Evolutionary conservation across 371 early-diverging fungal genomes (phyloP).

Genomic region (Actinomucor elegans): DNA sequence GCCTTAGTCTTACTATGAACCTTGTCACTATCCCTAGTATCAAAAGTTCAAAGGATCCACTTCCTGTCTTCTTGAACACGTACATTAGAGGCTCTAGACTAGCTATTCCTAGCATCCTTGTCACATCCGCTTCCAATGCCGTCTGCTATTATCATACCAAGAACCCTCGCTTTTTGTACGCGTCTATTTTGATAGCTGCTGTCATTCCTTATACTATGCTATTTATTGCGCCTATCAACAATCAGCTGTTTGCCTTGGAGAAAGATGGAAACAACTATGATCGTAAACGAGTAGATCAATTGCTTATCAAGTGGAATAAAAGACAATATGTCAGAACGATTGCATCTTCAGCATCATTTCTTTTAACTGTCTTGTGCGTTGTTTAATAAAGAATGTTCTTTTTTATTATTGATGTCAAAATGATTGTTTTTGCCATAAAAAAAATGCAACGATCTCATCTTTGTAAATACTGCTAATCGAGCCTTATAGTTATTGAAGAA

Average conservation of each 20-base stretch:
- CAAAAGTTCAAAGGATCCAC: constrained; percentile 14
- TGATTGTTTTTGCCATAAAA: too few species aligned
- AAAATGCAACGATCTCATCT: too few species aligned
- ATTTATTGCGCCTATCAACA: constrained; percentile 19
- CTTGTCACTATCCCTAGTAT: constrained; percentile 16
- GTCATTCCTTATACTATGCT: constrained; percentile 12
- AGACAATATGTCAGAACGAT: constrained; percentile 15
- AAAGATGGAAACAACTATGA: constrained; percentile 9
- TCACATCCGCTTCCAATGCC: constrained; percentile 4
- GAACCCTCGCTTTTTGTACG: constrained; percentile 1
- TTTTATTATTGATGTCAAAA: too few species aligned
- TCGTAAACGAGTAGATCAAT: constrained; percentile 1
- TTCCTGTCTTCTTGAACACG: constrained; percentile 10
- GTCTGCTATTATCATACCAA: constrained; percentile 14
- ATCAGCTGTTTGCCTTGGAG: constrained; percentile 20
- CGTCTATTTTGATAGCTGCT: constrained; percentile 3
- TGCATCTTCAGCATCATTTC: constrained; percentile 15
- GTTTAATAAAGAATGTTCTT: too few species aligned
- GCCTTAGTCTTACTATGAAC: constrained; percentile 3
- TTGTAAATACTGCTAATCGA: too few species aligned
- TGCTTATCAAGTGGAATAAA: constrained; percentile 11
- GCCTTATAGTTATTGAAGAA: too few species aligned
- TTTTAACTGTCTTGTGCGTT: too few species aligned
- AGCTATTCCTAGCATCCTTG: constrained; percentile 8
- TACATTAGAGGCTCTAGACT: neutral